phyloP scores from a whole-genome alignment of 1,284 basidiomycete genomes.

The Polyporus tsugae region DNA sequence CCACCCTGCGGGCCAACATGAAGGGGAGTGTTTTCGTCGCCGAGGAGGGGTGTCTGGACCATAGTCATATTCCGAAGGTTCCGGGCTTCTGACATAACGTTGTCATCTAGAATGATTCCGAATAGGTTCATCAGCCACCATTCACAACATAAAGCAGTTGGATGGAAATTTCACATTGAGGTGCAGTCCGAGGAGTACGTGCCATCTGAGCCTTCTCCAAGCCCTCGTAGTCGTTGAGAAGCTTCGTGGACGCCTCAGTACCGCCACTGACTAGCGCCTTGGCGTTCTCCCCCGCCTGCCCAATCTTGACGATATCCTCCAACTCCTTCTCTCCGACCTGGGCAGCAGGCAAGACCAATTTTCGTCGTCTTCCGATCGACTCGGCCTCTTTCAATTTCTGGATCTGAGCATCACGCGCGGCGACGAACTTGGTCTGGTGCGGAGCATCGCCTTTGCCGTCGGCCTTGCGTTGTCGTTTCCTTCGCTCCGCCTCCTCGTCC shows the following conservation, averaged over 20 bases:
- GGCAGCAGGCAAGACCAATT: conserved; percentile 87
- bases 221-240: conserved; percentile 93
- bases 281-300: conserved; percentile 85
- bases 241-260: conserved; percentile 84
- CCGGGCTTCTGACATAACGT: conserved; percentile 92
- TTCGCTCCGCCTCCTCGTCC: conserved; percentile 85
- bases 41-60: conserved; percentile 93
- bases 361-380: conserved; percentile 89
- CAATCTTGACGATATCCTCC: conserved; percentile 99
- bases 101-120: conserved; percentile 71
- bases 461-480: conserved; percentile 76
- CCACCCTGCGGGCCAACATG: conserved; percentile 77
- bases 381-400: conserved; percentile 97
- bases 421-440: conserved; percentile 91
- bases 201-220: conserved; percentile 90
- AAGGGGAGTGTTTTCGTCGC: conserved; percentile 95
- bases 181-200: conserved; percentile 91
- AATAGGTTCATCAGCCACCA: not conserved
- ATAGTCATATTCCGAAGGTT: conserved; percentile 94
- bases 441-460: conserved; percentile 65
- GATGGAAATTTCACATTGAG: conserved; percentile 76
- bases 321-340: conserved; percentile 97
- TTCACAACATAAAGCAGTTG: too few species aligned
- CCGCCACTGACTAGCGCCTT: conserved; percentile 85
- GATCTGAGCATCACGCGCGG: conserved; percentile 95